Conservation (phyloP, 352 stramenopile species). For the Globisporangium recalcitrans region DNA sequence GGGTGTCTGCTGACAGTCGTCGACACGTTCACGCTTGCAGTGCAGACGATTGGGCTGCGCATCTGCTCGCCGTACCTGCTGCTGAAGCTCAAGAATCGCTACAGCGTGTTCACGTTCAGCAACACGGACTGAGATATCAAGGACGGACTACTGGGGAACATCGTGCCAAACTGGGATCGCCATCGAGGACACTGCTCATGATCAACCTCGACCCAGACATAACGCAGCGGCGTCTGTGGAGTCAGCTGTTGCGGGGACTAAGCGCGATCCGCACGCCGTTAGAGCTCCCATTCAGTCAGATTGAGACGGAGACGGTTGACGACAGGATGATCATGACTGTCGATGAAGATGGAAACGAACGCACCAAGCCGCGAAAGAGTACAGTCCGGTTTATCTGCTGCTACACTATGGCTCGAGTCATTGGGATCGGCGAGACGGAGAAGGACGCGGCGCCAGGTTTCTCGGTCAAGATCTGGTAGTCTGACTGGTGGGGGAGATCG, state of each 20-base stretch:
- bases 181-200: slow-evolving; percentile 1
- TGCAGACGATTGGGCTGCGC: slow-evolving; percentile 14
- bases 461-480: neutral
- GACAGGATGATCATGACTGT: too few species aligned
- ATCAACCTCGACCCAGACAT: slow-evolving; percentile 29
- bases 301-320: too few species aligned
- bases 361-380: slow-evolving; percentile 20
- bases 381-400: slow-evolving; percentile 32
- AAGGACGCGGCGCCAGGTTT: neutral
- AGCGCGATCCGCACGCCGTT: slow-evolving; percentile 12
- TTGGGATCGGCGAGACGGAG: neutral
- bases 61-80: slow-evolving; percentile 31
- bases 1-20: neutral
- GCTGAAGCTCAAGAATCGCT: slow-evolving; percentile 31
- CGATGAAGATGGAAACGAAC: too few species aligned
- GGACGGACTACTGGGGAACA: slow-evolving; percentile 18
- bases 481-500: neutral
- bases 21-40: neutral
- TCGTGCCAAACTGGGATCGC: slow-evolving; percentile 30
- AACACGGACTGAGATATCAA: slow-evolving; percentile 30
- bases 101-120: slow-evolving; percentile 40
- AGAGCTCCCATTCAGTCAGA: slow-evolving; percentile 31
- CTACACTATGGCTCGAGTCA: slow-evolving; percentile 22
- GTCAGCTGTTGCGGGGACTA: slow-evolving; percentile 27
- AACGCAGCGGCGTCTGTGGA: slow-evolving; percentile 16